Evolutionary conservation across 1,139 yeast genomes (phyloP).

Genomic region (Taphrina populina): DNA sequence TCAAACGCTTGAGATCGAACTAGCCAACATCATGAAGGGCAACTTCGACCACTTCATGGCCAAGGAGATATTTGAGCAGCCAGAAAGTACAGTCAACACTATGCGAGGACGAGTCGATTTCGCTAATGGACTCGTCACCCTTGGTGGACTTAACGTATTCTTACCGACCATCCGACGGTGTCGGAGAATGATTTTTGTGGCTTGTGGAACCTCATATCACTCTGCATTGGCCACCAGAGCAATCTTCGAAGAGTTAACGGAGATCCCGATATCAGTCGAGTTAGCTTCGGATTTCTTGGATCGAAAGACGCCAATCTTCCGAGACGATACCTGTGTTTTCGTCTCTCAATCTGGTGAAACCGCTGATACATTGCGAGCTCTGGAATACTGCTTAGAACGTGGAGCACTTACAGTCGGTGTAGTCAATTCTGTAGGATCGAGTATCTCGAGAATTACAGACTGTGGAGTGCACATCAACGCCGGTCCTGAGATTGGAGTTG

Average conservation of each 20-base stretch:
- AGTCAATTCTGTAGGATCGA: conserved; percentile 91
- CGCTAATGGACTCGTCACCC: conserved; percentile 67
- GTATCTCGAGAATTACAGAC: conserved; percentile 91
- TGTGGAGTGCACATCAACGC: conserved; percentile 99
- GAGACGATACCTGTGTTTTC: conserved; percentile 96
- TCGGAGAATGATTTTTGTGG: conserved; percentile 95
- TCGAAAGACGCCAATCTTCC: conserved; percentile 90
- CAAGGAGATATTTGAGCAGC: conserved; percentile 98
- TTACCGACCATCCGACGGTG: conserved; percentile 89
- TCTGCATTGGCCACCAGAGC: conserved; percentile 97
- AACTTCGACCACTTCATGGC: conserved; percentile 96
- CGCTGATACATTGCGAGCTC: conserved; percentile 95
- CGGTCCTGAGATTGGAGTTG: conserved; percentile 99
- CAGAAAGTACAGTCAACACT: conserved; percentile 95
- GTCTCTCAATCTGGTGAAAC: conserved; percentile 99
- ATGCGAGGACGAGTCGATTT: conserved; percentile 99
- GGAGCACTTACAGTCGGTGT: conserved; percentile 98
- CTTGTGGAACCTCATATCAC: conserved; percentile 98
- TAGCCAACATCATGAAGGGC: conserved; percentile 98
- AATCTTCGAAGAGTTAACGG: conserved; percentile 92
- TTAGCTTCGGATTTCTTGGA: conserved; percentile 97
- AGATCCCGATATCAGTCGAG: conserved; percentile 93
- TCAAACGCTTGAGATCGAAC: conserved; percentile 94
- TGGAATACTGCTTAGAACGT: conserved; percentile 92
- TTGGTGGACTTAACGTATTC: conserved; percentile 88